Evolutionary conservation across 1,284 basidiomycete genomes (phyloP).

Genomic region (Xanthoconium separans): DNA sequence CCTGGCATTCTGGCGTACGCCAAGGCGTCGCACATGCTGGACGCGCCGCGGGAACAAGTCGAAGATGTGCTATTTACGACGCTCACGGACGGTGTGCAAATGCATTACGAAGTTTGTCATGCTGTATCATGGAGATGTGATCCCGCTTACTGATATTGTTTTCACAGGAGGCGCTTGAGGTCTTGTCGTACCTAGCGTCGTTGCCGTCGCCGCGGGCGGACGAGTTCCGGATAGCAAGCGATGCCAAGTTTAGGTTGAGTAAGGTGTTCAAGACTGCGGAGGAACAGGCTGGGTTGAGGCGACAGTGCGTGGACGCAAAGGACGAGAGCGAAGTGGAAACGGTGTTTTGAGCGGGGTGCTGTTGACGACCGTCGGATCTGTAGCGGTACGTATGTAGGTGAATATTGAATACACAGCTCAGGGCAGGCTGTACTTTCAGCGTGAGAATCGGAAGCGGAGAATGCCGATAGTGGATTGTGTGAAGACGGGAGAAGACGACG

Average conservation of each 20-base stretch:
- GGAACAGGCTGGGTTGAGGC: slow-evolving; percentile 40
- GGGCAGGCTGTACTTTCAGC: slow-evolving; percentile 21
- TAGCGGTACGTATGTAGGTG: neutral
- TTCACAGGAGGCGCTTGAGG: slow-evolving; percentile 47
- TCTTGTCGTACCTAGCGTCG: slow-evolving; percentile 45
- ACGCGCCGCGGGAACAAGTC: slow-evolving; percentile 52
- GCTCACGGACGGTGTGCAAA: slow-evolving; percentile 43
- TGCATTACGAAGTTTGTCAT: slow-evolving; percentile 51
- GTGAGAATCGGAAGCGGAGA: slow-evolving; percentile 25
- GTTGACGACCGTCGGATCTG: neutral
- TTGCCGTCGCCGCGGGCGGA: slow-evolving; percentile 52
- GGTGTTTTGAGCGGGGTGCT: slow-evolving; percentile 17
- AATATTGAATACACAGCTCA: slow-evolving; percentile 5
- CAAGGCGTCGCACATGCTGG: slow-evolving; percentile 47
- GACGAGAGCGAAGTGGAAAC: slow-evolving; percentile 29
- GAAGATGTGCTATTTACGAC: slow-evolving; percentile 58
- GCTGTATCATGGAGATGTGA: neutral
- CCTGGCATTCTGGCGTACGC: slow-evolving; percentile 62
- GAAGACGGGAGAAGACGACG: neutral
- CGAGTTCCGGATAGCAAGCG: slow-evolving; percentile 57
- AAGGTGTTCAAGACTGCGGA: slow-evolving; percentile 59
- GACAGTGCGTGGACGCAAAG: slow-evolving; percentile 18
- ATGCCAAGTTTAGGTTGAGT: slow-evolving; percentile 55
- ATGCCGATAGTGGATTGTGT: slow-evolving; percentile 17
- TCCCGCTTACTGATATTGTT: neutral